phyloP scores from a whole-genome alignment of 352 stramenopile species.

The Vaucheria bursata region DNA sequence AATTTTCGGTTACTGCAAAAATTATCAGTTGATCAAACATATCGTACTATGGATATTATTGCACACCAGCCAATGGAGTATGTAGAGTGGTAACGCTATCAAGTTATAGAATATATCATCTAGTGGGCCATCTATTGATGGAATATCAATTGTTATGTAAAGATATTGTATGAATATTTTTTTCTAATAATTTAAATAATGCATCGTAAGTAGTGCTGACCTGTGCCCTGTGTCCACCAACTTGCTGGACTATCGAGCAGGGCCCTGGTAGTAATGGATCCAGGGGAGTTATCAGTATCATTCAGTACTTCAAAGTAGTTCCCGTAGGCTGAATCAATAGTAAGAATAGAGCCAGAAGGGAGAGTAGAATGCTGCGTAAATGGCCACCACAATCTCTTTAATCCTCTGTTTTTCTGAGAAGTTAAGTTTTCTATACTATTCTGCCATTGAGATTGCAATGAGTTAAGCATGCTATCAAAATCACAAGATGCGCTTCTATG shows the following conservation, averaged over 20 bases:
- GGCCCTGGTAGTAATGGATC: background rate
- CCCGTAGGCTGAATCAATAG: constrained; percentile 76
- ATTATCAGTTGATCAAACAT: no score
- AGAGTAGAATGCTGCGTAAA: constrained; percentile 79
- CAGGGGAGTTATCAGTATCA: background rate
- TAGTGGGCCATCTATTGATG: no score
- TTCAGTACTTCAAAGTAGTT: constrained; percentile 63
- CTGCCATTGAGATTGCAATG: constrained; percentile 1
- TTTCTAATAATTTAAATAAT: no score
- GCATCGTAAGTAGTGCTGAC: constrained; percentile 36
- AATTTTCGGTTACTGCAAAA: no score
- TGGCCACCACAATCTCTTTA: constrained; percentile 69
- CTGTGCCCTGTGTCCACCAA: constrained; percentile 82
- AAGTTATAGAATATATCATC: no score
- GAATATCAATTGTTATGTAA: no score
- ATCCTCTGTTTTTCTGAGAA: constrained; percentile 13
- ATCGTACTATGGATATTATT: no score
- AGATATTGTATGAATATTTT: no score
- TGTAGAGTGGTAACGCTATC: no score
- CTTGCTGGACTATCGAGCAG: constrained; percentile 74
- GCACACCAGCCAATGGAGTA: no score
- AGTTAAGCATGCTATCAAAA: constrained; percentile 13
- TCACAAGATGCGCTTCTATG: constrained; percentile 6
- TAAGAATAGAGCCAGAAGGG: constrained; percentile 50
- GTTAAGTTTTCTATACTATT: background rate